Conservation (phyloP, 1,139 yeast genomes). For the Suhomyces coccinellae region DNA sequence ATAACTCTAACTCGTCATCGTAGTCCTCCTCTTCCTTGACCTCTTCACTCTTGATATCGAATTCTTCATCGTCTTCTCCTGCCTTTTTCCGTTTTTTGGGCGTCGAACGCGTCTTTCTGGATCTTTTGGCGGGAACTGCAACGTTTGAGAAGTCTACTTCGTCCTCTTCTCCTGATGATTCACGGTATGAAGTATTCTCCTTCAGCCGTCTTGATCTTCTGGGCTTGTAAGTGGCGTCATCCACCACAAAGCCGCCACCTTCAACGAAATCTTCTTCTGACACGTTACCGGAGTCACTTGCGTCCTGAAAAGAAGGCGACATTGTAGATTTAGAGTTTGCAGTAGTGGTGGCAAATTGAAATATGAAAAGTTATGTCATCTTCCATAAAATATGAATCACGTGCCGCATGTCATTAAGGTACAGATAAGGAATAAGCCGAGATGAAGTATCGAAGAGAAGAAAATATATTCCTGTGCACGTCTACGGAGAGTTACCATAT, state of each 20-base stretch:
- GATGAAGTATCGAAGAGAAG: no score
- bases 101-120: constrained; percentile 20
- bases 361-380: background rate
- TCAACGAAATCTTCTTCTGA: constrained; percentile 9
- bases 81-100: constrained; percentile 15
- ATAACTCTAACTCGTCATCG: constrained; percentile 18
- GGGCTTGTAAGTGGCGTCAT: constrained; percentile 30
- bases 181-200: constrained; percentile 23
- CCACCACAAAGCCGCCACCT: constrained; percentile 46
- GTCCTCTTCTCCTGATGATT: constrained; percentile 21
- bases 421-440: no score
- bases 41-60: constrained; percentile 19
- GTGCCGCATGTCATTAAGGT: background rate
- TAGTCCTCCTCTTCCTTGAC: constrained; percentile 28
- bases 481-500: no score
- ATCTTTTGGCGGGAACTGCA: constrained; percentile 16
- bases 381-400: background rate
- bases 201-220: constrained; percentile 22
- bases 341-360: constrained; percentile 6
- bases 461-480: no score
- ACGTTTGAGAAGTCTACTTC: constrained; percentile 20
- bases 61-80: constrained; percentile 23
- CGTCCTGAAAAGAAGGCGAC: constrained; percentile 9
- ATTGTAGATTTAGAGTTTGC: background rate
- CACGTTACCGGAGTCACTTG: constrained; percentile 6